Percentiles rank a stretch among this genome's conserved stretches.
phyloP scores from a whole-genome alignment of 2,329 filamentous ascomycete species.

The Sarocladiaceae sp. region DNA sequence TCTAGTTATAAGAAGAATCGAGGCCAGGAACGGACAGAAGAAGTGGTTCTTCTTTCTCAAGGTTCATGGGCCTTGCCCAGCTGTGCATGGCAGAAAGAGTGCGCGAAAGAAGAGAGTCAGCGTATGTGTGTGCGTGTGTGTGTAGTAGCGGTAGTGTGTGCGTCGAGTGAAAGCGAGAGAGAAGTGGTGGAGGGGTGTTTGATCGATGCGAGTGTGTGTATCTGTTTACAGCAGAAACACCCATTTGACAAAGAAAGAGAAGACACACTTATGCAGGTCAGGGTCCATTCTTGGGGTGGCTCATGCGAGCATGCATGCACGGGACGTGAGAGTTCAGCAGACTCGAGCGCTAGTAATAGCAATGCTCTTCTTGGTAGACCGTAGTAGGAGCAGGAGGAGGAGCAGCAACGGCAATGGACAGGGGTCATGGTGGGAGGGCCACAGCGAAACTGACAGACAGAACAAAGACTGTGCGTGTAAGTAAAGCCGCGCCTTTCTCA shows the following conservation, averaged over 20 bases:
- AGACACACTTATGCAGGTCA: slow-evolving; percentile 9
- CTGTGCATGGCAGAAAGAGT: too few relatives aligned
- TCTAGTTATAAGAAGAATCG: slow-evolving; percentile 10
- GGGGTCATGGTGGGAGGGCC: too few relatives aligned
- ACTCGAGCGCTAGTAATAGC: neutral
- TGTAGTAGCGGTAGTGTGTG: too few relatives aligned
- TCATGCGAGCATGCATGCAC: neutral
- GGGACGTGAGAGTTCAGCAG: slow-evolving; percentile 7
- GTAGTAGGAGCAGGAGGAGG: neutral
- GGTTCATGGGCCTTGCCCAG: slow-evolving; percentile 3
- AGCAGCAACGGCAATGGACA: too few relatives aligned
- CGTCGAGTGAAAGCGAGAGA: too few relatives aligned
- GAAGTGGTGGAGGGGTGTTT: too few relatives aligned
- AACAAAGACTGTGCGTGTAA: neutral
- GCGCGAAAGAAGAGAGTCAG: too few relatives aligned
- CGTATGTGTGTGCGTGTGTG: neutral
- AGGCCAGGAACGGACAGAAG: neutral
- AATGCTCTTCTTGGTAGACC: neutral
- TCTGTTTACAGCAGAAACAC: neutral
- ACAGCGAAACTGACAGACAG: too few relatives aligned
- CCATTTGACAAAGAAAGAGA: slow-evolving; percentile 1
- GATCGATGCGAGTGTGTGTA: neutral
- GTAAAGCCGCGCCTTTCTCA: too few relatives aligned
- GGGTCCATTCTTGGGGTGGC: slow-evolving; percentile 2
- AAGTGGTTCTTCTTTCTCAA: neutral